A percentile compares a stretch with the other conserved stretches of the same genome.
Conservation (phyloP, 805 yeast genomes). For the Priceomyces carsonii region DNA sequence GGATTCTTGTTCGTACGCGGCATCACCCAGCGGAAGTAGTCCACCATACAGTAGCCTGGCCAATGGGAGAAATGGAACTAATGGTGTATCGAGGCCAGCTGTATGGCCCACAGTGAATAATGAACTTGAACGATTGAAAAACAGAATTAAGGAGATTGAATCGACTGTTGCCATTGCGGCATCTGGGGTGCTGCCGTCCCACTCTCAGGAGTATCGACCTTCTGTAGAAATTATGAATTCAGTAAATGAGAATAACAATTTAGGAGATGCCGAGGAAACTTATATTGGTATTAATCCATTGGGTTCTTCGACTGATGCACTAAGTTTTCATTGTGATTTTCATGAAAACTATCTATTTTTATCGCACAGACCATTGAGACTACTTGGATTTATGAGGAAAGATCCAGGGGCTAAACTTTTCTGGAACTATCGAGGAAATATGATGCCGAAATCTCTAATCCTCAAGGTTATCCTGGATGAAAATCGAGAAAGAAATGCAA, state of each 20-base stretch:
- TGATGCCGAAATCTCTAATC: constrained; percentile 2
- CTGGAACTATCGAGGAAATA: constrained; percentile 5
- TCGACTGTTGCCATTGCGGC: constrained; percentile 10
- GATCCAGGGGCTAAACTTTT: constrained; percentile 7
- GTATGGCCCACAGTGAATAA: constrained; percentile 5
- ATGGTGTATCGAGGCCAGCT: neutral
- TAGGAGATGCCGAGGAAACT: neutral
- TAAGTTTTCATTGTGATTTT: constrained; percentile 9
- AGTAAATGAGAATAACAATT: neutral
- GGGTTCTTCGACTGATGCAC: constrained; percentile 3
- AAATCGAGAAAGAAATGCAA: neutral
- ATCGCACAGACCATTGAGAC: constrained; percentile 5
- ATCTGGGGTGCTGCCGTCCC: neutral
- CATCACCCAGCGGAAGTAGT: neutral
- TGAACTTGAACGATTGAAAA: constrained; percentile 6
- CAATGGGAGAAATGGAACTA: neutral
- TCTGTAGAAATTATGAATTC: constrained; percentile 1
- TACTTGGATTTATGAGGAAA: constrained; percentile 7
- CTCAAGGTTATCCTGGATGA: constrained; percentile 5
- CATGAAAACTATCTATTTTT: constrained; percentile 5
- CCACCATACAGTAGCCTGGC: neutral
- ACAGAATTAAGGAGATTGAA: constrained; percentile 7
- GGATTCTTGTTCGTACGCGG: constrained; percentile 8
- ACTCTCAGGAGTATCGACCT: neutral
- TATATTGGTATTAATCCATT: constrained; percentile 7